These are phyloP conservation scores for Hysterangium stoloniferum DNA, from an alignment of 768 basidiomycete genomes.

Conservation along the genomic window DNA sequence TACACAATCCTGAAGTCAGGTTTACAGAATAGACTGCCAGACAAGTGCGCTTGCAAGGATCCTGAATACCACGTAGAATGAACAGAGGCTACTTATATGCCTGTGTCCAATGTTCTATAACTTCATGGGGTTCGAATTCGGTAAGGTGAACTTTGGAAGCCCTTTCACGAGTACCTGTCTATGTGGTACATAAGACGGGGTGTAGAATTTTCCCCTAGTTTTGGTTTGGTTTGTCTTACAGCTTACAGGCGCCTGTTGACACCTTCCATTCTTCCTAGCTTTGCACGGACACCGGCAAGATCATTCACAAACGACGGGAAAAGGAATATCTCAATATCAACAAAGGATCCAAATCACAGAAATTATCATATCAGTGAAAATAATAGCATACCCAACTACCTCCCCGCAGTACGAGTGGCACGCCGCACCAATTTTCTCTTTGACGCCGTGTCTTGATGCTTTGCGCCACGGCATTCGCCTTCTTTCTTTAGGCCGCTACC, in stretches of 20 bases:
- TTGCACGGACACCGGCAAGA: no score
- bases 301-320: no score
- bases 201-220: background rate
- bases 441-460: background rate
- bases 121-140: no score
- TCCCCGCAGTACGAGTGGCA: no score
- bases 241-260: no score
- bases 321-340: no score
- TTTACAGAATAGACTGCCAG: background rate
- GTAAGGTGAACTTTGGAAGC: background rate
- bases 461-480: background rate
- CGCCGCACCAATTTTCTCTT: conserved; percentile 4
- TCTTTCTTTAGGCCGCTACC: background rate
- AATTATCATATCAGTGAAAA: no score
- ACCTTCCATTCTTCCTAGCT: no score
- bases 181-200: background rate
- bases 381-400: no score
- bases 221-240: no score
- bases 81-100: background rate
- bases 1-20: background rate
- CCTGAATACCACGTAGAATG: background rate
- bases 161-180: background rate
- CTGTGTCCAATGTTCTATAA: background rate
- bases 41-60: background rate
- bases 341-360: no score